Evolutionary conservation across 495 filamentous ascomycete species (phyloP).

Genomic region (Astrocystis sublimbata): DNA sequence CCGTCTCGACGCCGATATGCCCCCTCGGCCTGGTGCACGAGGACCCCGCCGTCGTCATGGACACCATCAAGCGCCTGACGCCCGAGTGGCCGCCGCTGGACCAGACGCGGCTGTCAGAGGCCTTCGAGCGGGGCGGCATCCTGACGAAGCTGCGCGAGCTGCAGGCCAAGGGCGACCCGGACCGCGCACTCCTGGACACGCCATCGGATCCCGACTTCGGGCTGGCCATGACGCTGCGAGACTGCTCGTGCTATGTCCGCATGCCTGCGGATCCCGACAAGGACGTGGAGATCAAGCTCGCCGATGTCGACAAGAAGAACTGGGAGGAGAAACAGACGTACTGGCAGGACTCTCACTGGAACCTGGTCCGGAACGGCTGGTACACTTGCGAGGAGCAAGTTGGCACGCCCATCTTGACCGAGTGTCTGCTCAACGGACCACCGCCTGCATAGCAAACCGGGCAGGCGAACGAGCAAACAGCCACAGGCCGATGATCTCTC

Average conservation of each 20-base stretch:
- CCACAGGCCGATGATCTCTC: too few species aligned
- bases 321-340: constrained; percentile 66
- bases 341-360: constrained; percentile 67
- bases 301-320: constrained; percentile 89
- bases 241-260: constrained; percentile 82
- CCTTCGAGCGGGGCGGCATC: constrained; percentile 31
- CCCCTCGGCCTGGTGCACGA: constrained; percentile 41
- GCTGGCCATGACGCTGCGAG: constrained; percentile 81
- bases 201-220: constrained; percentile 36
- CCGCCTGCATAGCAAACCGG: background rate
- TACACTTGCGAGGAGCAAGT: constrained; percentile 59
- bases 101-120: constrained; percentile 21
- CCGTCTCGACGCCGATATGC: constrained; percentile 28
- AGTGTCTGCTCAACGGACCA: constrained; percentile 21
- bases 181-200: constrained; percentile 41
- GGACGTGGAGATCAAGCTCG: constrained; percentile 70
- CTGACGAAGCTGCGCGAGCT: constrained; percentile 48
- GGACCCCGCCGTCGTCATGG: constrained; percentile 33
- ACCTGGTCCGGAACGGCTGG: constrained; percentile 70
- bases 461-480: background rate
- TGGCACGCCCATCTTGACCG: constrained; percentile 24
- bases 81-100: constrained; percentile 32
- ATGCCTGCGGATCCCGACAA: constrained; percentile 44
- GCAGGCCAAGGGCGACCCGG: constrained; percentile 53
- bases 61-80: constrained; percentile 36